Conservation (phyloP, 1,284 basidiomycete genomes). For the Coriolopsis trogii region DNA sequence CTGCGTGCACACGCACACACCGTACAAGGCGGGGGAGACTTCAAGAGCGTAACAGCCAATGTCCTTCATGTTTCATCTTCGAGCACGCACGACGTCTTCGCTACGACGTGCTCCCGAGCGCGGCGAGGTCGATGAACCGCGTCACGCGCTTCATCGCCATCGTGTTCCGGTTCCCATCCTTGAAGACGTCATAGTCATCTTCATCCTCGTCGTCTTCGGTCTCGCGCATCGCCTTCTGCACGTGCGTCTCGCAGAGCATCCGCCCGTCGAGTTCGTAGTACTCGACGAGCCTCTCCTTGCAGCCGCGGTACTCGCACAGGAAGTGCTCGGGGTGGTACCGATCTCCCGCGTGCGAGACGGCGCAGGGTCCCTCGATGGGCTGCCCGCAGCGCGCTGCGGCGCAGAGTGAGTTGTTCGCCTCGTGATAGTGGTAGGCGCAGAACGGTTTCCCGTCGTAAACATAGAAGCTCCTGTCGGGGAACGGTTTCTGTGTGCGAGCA, state of each 20-base stretch:
- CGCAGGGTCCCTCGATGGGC: slow-evolving; percentile 90
- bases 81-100: neutral
- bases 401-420: slow-evolving; percentile 86
- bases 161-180: slow-evolving; percentile 52
- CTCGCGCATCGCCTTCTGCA: slow-evolving; percentile 40
- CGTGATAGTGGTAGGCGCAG: slow-evolving; percentile 90
- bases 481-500: slow-evolving; percentile 62
- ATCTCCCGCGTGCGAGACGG: slow-evolving; percentile 75
- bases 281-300: slow-evolving; percentile 65
- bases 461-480: slow-evolving; percentile 88
- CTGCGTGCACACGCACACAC: too few relatives aligned
- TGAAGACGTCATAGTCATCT: slow-evolving; percentile 31
- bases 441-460: slow-evolving; percentile 85
- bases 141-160: slow-evolving; percentile 66
- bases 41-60: neutral
- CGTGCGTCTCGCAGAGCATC: slow-evolving; percentile 84
- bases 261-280: slow-evolving; percentile 86
- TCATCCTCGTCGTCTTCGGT: slow-evolving; percentile 34
- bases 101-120: slow-evolving; percentile 25
- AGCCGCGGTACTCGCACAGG: slow-evolving; percentile 63
- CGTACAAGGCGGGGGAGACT: neutral
- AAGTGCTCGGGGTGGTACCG: slow-evolving; percentile 88
- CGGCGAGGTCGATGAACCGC: slow-evolving; percentile 52
- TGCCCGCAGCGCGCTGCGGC: slow-evolving; percentile 75
- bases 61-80: neutral